Evolutionary conservation across 768 basidiomycete species (phyloP).

Genomic region (Naganishia vishniacii): DNA sequence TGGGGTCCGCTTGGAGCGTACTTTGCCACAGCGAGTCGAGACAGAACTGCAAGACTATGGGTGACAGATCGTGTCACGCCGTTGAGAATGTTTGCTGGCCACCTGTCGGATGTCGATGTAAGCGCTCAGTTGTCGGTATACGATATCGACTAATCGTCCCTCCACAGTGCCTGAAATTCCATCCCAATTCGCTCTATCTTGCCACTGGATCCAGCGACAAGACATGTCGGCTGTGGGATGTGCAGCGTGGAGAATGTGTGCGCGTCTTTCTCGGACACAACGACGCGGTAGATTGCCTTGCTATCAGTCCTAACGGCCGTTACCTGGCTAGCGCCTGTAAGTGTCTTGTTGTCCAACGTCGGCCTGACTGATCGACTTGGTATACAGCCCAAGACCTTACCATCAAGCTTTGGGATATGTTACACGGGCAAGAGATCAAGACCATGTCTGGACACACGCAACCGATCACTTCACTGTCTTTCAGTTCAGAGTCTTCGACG

Average conservation of each 20-base stretch:
- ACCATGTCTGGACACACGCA: slow-evolving; percentile 91
- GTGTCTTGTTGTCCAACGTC: slow-evolving; percentile 24
- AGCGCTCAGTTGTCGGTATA: slow-evolving; percentile 50
- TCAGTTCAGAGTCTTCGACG: slow-evolving; percentile 83
- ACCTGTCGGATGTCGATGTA: slow-evolving; percentile 94
- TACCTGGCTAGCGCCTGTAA: slow-evolving; percentile 85
- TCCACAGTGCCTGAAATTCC: slow-evolving; percentile 81
- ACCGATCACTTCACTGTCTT: slow-evolving; percentile 81
- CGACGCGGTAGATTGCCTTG: slow-evolving; percentile 74
- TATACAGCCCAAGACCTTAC: slow-evolving; percentile 73
- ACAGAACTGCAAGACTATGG: slow-evolving; percentile 92
- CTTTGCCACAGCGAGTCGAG: slow-evolving; percentile 90
- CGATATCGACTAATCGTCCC: not conserved
- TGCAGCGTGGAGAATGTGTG: slow-evolving; percentile 88
- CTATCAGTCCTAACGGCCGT: slow-evolving; percentile 86
- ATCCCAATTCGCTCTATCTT: slow-evolving; percentile 94
- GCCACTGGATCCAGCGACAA: slow-evolving; percentile 95
- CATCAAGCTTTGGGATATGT: slow-evolving; percentile 94
- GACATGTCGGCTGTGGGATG: slow-evolving; percentile 95
- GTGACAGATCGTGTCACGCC: slow-evolving; percentile 83
- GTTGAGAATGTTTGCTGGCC: slow-evolving; percentile 86
- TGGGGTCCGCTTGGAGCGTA: slow-evolving; percentile 99
- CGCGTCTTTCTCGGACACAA: slow-evolving; percentile 95
- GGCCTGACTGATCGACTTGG: slow-evolving; percentile 1
- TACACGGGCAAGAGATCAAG: slow-evolving; percentile 88